Evolutionary conservation across 2,329 filamentous ascomycete species (phyloP).

Genomic region (Sporothrix humicola): DNA sequence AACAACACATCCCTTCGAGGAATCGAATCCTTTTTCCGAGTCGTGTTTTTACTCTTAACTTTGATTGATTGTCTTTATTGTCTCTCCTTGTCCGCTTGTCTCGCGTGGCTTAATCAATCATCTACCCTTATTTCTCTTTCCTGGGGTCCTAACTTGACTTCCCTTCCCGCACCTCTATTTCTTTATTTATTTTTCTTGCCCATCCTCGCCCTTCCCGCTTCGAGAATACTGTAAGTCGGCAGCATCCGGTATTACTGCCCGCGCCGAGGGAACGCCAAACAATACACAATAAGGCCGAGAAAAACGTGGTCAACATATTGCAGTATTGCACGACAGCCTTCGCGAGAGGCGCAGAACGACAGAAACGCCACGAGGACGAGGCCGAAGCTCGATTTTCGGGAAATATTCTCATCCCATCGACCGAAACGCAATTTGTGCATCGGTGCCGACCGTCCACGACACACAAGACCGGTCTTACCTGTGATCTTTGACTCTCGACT

Average conservation of each 20-base stretch:
- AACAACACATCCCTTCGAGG: not conserved
- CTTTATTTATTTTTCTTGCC: not conserved
- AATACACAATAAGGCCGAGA: not conserved
- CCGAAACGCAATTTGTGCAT: too few species aligned
- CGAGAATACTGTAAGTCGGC: not conserved
- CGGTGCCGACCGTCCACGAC: not conserved
- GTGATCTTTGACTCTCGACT: not conserved
- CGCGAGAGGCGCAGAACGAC: not conserved
- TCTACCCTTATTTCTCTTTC: not conserved
- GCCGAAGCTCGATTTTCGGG: too few species aligned
- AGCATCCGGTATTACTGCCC: slow-evolving; percentile 3
- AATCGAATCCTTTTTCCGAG: not conserved
- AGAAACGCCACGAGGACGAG: too few species aligned
- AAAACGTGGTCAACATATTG: not conserved
- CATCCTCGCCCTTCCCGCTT: not conserved
- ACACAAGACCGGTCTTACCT: not conserved
- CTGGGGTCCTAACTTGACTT: not conserved
- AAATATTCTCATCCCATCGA: too few species aligned
- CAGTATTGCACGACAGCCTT: not conserved
- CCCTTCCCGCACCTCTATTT: not conserved
- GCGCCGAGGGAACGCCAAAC: slow-evolving; percentile 7
- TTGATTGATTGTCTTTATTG: not conserved
- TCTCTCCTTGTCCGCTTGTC: not conserved
- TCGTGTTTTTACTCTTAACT: not conserved
- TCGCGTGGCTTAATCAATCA: not conserved